A percentile compares a stretch with the other conserved stretches of the same genome.
phyloP scores from a whole-genome alignment of 2,329 filamentous ascomycete species.

The Hypoxylon sp. region DNA sequence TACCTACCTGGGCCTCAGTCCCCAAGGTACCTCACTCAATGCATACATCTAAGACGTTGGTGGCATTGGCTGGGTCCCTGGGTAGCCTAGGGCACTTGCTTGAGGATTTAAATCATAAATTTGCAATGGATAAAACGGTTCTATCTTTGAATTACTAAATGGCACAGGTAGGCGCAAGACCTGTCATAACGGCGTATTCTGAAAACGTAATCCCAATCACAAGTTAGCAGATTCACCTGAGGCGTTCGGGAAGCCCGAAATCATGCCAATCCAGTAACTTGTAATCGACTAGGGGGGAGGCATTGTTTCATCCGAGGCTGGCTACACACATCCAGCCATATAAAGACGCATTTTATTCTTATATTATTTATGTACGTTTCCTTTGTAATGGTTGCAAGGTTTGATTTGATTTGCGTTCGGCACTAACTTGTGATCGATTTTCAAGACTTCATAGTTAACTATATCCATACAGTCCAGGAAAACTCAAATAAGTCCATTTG shows the following conservation, averaged over 20 bases:
- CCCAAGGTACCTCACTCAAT: neutral
- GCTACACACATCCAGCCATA: neutral
- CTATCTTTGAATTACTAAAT: neutral
- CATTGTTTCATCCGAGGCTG: neutral
- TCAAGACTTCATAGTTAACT: neutral
- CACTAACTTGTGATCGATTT: neutral
- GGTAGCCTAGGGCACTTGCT: neutral
- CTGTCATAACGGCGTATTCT: neutral
- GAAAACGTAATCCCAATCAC: neutral
- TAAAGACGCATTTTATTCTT: neutral
- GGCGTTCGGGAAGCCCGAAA: neutral
- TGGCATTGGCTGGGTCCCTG: neutral
- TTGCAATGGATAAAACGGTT: neutral
- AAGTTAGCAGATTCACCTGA: neutral
- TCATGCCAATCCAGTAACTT: neutral
- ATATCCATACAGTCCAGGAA: neutral
- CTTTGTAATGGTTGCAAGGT: neutral
- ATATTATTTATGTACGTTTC: neutral
- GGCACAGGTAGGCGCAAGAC: neutral
- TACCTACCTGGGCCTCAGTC: too few relatives aligned
- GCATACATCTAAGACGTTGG: neutral
- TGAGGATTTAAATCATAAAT: neutral
- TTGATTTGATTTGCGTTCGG: neutral
- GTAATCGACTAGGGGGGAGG: neutral
- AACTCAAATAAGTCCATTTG: neutral